Evolutionary conservation across 192 early-diverging fungal species (phyloP).

Genomic region (Helicostylum pulchrum): DNA sequence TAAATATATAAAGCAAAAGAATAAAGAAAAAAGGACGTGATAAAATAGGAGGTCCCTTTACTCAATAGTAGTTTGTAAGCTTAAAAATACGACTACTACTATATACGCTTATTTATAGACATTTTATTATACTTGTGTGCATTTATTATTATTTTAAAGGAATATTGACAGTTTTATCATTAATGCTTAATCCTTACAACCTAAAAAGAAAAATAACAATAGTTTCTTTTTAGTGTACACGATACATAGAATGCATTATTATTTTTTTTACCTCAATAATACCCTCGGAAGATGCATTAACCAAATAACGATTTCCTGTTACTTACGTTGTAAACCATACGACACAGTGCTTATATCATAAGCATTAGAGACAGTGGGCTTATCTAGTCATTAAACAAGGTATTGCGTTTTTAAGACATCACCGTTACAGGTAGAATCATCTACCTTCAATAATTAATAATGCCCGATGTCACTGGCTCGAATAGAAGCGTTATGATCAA

Average conservation of each 20-base stretch:
- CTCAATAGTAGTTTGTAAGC: too few species aligned
- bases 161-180: constrained; percentile 37
- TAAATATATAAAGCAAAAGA: too few species aligned
- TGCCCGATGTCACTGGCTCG: constrained; percentile 28
- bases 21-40: too few species aligned
- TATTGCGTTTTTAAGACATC: constrained; percentile 29
- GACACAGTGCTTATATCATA: constrained; percentile 24
- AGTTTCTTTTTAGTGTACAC: too few species aligned
- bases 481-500: constrained; percentile 32
- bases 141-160: constrained; percentile 9
- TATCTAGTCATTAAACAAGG: constrained; percentile 22
- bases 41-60: too few species aligned
- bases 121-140: too few species aligned
- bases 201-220: constrained; percentile 17
- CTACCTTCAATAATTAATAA: constrained; percentile 38
- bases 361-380: constrained; percentile 24
- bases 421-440: constrained; percentile 42
- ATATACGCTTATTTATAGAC: too few species aligned
- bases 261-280: constrained; percentile 30
- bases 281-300: constrained; percentile 41
- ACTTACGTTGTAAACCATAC: constrained; percentile 34
- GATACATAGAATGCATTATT: neutral
- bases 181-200: constrained; percentile 31
- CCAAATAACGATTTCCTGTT: constrained; percentile 30
- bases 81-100: too few species aligned